Evolutionary conservation across 2,329 filamentous ascomycete genomes (phyloP).

Genomic region (Metarhizium sp.): DNA sequence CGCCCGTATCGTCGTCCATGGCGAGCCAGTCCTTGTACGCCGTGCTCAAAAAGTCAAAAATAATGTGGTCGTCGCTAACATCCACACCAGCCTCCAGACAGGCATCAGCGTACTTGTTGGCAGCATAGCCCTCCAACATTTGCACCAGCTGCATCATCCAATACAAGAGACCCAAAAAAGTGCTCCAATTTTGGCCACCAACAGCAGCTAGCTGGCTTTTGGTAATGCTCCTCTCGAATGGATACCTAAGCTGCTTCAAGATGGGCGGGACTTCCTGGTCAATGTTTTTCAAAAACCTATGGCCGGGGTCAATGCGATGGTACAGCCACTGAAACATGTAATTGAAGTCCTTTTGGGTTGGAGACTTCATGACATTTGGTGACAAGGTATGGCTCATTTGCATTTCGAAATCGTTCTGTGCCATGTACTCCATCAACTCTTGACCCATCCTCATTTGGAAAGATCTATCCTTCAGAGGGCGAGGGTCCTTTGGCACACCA

Average conservation of each 20-base stretch:
- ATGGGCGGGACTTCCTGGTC: slow-evolving; percentile 91
- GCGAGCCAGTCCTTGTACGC: slow-evolving; percentile 92
- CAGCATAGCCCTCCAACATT: slow-evolving; percentile 78
- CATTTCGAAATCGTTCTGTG: slow-evolving; percentile 91
- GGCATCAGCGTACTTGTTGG: slow-evolving; percentile 78
- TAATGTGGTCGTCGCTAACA: slow-evolving; percentile 81
- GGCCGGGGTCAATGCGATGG: slow-evolving; percentile 86
- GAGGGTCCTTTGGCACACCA: slow-evolving; percentile 75
- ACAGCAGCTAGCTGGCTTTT: slow-evolving; percentile 94
- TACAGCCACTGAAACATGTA: slow-evolving; percentile 98
- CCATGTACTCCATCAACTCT: slow-evolving; percentile 84
- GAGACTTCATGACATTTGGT: slow-evolving; percentile 82
- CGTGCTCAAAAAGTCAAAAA: slow-evolving; percentile 82
- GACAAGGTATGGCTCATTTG: slow-evolving; percentile 94
- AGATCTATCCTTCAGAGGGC: slow-evolving; percentile 71
- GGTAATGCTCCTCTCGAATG: slow-evolving; percentile 89
- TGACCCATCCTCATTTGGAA: slow-evolving; percentile 79
- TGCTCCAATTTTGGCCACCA: slow-evolving; percentile 93
- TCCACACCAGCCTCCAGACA: slow-evolving; percentile 84
- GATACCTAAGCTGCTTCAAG: slow-evolving; percentile 87
- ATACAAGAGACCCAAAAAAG: slow-evolving; percentile 85
- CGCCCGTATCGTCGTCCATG: slow-evolving; percentile 80
- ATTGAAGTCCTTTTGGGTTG: slow-evolving; percentile 97
- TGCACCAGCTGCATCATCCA: slow-evolving; percentile 99
- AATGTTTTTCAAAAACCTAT: slow-evolving; percentile 88